Base-by-base conservation (phyloP, 148 eudicot species). In the Vaccinium vitisidaea region DNA sequence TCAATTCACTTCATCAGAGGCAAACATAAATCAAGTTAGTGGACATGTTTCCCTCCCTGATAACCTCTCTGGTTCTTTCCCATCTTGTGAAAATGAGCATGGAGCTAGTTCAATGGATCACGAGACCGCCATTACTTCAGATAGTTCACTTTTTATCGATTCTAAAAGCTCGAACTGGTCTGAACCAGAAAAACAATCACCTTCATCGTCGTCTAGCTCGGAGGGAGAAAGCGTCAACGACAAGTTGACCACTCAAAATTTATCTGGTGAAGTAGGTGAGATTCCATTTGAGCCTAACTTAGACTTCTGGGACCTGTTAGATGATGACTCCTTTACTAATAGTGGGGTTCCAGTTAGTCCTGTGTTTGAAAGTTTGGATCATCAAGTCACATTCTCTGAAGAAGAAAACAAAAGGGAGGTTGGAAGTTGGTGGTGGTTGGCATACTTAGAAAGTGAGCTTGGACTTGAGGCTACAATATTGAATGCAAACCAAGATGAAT, bases 221-320 rank as follows among this genome's bases (percentile, higher is more conserved):
- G 15, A 9, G 15, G 56, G 53, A 18, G 80, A 23, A 77, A 15
- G 25, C 11, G 23, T 21, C 50, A 19, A 85, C 11, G 59, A 9
- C 52, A 59, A 49, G 16, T 50, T n/a, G 3, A 49, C n/a, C 36
- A 78, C 77, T 46, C 75, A 32, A 30, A 71, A 1, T 13, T 2
- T 15, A 0, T 21, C 50, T 9, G 36, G 82, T 2, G 90, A 86
- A 52, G 70, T 88, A 52, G 63, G 88, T 23, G 90, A 90, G 76
- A 90, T 85, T 83, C 92, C 92, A 56, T 88, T 88, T 30, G 92
- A 88, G 79, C 90, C 90, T 39, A 81, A 90, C 83, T 77, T 90
- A 53, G 90, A 90, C 87, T 75, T 90, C 19, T 90, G 92, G 90
- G 90, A 88, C 52, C 69, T 90, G 58, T 73, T 90, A 77, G 89